Base-by-base conservation (phyloP, 106 monocot species). In the Acorus calamus region DNA sequence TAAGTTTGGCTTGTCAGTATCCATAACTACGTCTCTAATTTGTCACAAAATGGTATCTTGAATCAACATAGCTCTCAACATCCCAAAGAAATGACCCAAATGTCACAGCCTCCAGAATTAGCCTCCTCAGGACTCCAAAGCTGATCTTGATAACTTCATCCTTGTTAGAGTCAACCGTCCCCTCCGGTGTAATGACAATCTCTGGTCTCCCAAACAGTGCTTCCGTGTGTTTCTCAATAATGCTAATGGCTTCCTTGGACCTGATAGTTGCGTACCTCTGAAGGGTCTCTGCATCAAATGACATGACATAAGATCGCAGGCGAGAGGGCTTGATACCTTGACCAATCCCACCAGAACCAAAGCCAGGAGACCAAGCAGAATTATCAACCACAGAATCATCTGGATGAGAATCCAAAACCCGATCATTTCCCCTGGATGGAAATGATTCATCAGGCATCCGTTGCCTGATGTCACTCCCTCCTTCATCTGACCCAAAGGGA, bases 31-130 rank as follows among this genome's bases (percentile, higher is more conserved):
- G 28, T 28, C 28, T 28, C 28, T 28, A 28, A 28, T 28, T 28
- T 28, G 28, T 28, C 28, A 28, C 28, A 28, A 93, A 85, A 74
- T 86, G 88, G 63, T 85, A 86, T 71, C 85, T 85, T 6, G 85
- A 81, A 74, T 93, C 93, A 1, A 86, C 93, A 62, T 76, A 83
- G 82, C 85, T 79, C 80, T 93, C 93, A 3, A 86, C 88, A 65
- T 93, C 88, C 93, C 93, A 93, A 2, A 93, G 62, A 72, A 93
- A 93, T 42, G 93, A 88, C 4, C 93, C 93, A 64, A 93, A 93
- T 3, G 93, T 89, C 2, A 93, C 80, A 47, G 93, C 93, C 71
- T 93, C 93, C 60, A 93, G 58, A 64, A 89, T 78, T 43, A 93
- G 80, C 72, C 88, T 77, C 62, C 70, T 85, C 68, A 93, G 46